Evolutionary conservation across 805 yeast species (phyloP).

Genomic region (Candida maesae): DNA sequence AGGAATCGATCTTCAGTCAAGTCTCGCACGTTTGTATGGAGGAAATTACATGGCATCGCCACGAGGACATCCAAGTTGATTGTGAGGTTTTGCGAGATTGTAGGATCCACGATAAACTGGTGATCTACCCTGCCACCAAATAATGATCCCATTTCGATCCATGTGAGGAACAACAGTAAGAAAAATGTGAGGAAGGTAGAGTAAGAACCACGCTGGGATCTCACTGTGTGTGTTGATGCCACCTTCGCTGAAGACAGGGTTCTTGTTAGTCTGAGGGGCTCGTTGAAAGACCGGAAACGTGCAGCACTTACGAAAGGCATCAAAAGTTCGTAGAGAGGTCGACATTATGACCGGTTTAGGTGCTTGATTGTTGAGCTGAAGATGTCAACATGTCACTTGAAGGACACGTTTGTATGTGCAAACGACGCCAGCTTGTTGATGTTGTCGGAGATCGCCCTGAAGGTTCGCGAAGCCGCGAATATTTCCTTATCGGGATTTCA

Average conservation of each 20-base stretch:
- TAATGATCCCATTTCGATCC: slow-evolving; percentile 82
- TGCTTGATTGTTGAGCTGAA: not conserved
- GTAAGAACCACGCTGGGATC: slow-evolving; percentile 74
- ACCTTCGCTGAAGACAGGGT: slow-evolving; percentile 49
- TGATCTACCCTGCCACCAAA: slow-evolving; percentile 79
- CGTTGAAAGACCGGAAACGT: not conserved
- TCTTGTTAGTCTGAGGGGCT: not conserved
- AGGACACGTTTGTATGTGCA: slow-evolving; percentile 6
- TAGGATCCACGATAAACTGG: slow-evolving; percentile 70
- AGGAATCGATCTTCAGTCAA: slow-evolving; percentile 70
- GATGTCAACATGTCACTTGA: not conserved
- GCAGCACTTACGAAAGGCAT: slow-evolving; percentile 58
- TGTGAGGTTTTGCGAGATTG: slow-evolving; percentile 51
- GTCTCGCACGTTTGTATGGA: slow-evolving; percentile 77
- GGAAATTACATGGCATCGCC: slow-evolving; percentile 74
- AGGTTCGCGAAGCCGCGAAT: too few relatives aligned
- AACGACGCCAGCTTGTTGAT: too few relatives aligned
- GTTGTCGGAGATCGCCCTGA: too few relatives aligned
- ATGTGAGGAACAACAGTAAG: slow-evolving; percentile 61
- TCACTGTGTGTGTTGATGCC: slow-evolving; percentile 62
- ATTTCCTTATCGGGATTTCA: too few relatives aligned
- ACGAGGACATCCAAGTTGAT: slow-evolving; percentile 79
- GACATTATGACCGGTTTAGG: not conserved
- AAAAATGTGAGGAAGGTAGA: slow-evolving; percentile 64
- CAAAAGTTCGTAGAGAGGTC: slow-evolving; percentile 47